Base-by-base conservation (phyloP, 2,329 filamentous ascomycete species). In the Magnaporthiopsis rhizophila region DNA sequence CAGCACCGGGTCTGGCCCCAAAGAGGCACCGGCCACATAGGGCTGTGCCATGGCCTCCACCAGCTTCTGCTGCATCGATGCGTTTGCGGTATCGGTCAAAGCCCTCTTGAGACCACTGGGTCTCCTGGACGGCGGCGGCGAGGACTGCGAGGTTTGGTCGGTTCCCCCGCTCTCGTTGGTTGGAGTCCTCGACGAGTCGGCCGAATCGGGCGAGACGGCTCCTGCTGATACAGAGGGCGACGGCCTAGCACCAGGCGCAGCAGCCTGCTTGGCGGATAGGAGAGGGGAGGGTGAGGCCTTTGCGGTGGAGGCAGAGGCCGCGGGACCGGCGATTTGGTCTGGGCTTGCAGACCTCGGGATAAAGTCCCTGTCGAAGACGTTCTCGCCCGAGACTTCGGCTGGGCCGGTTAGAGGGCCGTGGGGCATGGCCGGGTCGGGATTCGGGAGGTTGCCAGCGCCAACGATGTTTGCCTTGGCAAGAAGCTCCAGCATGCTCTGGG, bases 401-500 rank as follows among this genome's bases (percentile, higher is more conserved):
- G 94, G 93, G 7, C 93, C 92, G 1, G 89, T 97, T 62, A 96
- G 74, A 50, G 94, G 91, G 3, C 89, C 90, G 72, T 68, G 70
- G 8, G 73, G 70, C 69, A 74, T 75, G 68, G 73, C 72, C 59
- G 77, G 71, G 62, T 82, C 81, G 15, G 76, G 73, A 66, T 80
- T 78, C 34, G 82, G 82, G 38, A 87, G 74, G 66, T 86, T 88
- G 64, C 88, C 87, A 53, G 87, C 83, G 24, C 87, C 89, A 64
- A 94, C 86, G 30, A 97, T 77, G 69, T 94, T 91, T 60, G 93
- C 91, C 71, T 88, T 88, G 59, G 91, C 88, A 66, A 97, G 80
- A 65, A 97, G 80, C 72, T 98, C 93, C 76, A 97, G 85, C 89
- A 97, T 92, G 71, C 88, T 89, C 75, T 97, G 92, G 61, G 92